Percentiles rank a stretch among this genome's conserved stretches.
These are phyloP conservation scores for Colletotrichum echinochloae DNA, from an alignment of 2,329 filamentous ascomycete genomes.

Conservation along the genomic window DNA sequence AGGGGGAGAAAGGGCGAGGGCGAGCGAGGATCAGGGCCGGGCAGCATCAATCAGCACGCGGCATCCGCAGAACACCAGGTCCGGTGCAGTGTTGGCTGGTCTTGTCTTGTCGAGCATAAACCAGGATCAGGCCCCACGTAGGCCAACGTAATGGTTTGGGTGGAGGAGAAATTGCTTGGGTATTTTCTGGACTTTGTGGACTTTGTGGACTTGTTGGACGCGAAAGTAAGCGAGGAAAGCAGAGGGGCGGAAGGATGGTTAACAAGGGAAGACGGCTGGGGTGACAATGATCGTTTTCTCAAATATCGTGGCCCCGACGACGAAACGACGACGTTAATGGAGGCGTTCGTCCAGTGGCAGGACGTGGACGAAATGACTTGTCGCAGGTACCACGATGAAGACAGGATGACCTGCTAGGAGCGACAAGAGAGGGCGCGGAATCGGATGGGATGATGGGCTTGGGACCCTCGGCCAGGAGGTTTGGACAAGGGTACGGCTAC, in stretches of 20 bases:
- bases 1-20: not conserved
- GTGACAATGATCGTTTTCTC: not conserved
- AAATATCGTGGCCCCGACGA: not conserved
- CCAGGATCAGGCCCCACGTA: conserved; percentile 37
- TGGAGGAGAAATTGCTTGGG: conserved; percentile 35
- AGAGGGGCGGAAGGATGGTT: not conserved
- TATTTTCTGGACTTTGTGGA: conserved; percentile 25
- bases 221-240: too few species aligned
- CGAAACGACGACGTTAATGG: not conserved
- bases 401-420: not conserved
- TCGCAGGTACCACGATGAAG: conserved; percentile 1
- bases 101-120: conserved; percentile 30
- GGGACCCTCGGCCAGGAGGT: conserved; percentile 19
- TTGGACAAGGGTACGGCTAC: conserved; percentile 15
- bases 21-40: conserved; percentile 22
- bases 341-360: conserved; percentile 16
- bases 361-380: conserved; percentile 5
- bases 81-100: conserved; percentile 37
- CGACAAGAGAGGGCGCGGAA: conserved; percentile 27
- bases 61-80: conserved; percentile 29
- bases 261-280: not conserved
- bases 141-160: conserved; percentile 37
- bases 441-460: conserved; percentile 34
- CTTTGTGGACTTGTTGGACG: conserved; percentile 27
- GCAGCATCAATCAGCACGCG: conserved; percentile 27